Percentiles rank a stretch among this genome's conserved stretches.
Evolutionary conservation across 805 yeast species (phyloP).

Genomic region (Kazachstania bromeliacearum): DNA sequence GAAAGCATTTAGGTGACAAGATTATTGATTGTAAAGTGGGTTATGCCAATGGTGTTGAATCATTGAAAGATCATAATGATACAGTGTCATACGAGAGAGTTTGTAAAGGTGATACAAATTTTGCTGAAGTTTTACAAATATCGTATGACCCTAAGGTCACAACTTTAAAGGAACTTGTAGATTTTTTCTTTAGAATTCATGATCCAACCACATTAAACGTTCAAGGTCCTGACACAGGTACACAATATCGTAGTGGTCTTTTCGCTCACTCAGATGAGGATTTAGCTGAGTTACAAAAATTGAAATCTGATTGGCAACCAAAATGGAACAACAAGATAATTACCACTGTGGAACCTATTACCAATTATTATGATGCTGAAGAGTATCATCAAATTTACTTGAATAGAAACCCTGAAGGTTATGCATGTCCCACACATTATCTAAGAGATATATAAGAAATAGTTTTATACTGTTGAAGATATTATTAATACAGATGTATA

Average conservation of each 20-base stretch:
- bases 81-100: constrained; percentile 53
- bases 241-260: constrained; percentile 83
- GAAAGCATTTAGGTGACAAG: constrained; percentile 54
- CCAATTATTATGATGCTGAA: constrained; percentile 85
- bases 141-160: constrained; percentile 67
- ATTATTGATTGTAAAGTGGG: constrained; percentile 78
- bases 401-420: constrained; percentile 72
- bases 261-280: constrained; percentile 48
- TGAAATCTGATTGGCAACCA: constrained; percentile 49
- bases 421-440: constrained; percentile 85
- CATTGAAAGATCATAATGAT: constrained; percentile 34
- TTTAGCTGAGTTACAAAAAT: constrained; percentile 35
- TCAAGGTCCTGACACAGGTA: constrained; percentile 85
- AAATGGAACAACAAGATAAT: constrained; percentile 61
- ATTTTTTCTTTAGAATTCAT: constrained; percentile 83
- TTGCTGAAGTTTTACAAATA: constrained; percentile 77
- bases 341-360: constrained; percentile 60
- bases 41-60: constrained; percentile 66
- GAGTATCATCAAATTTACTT: constrained; percentile 84
- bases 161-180: constrained; percentile 52
- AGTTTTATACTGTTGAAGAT: constrained; percentile 10
- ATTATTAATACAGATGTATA: constrained; percentile 3
- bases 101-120: constrained; percentile 63
- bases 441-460: constrained; percentile 40
- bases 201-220: constrained; percentile 80